A percentile compares a stretch with the other conserved stretches of the same genome.
phyloP scores from a whole-genome alignment of 1,284 basidiomycete species.

The Cryptococcus sp. region DNA sequence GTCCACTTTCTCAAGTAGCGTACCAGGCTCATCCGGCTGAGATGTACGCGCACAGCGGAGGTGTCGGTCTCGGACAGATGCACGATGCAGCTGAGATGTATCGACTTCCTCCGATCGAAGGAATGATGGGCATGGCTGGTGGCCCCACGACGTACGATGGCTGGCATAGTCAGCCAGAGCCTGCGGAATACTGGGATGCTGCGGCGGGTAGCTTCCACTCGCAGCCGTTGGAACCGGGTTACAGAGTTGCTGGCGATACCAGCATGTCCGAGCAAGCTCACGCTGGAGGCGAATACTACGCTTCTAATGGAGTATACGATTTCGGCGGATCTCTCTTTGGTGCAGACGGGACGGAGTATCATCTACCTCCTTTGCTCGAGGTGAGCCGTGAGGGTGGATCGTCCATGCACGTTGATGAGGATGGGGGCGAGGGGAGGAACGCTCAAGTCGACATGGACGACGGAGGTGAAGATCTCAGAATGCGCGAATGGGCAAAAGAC shows the following conservation, averaged over 20 bases:
- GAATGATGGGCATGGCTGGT: slow-evolving; percentile 15
- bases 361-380: slow-evolving; percentile 8
- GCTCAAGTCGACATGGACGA: neutral
- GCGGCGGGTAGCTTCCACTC: neutral
- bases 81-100: slow-evolving; percentile 27
- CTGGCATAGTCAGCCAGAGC: slow-evolving; percentile 4
- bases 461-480: neutral
- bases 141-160: slow-evolving; percentile 13
- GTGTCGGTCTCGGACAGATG: neutral
- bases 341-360: slow-evolving; percentile 4
- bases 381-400: neutral
- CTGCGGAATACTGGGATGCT: slow-evolving; percentile 20
- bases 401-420: slow-evolving; percentile 5
- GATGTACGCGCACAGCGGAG: neutral
- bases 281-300: slow-evolving; percentile 10
- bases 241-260: neutral
- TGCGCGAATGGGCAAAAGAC: slow-evolving; percentile 5
- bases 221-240: neutral
- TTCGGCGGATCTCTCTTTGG: slow-evolving; percentile 21
- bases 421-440: slow-evolving; percentile 6
- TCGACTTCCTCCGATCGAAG: slow-evolving; percentile 33
- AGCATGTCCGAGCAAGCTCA: too few species aligned
- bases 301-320: slow-evolving; percentile 3
- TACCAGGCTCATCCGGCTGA: slow-evolving; percentile 2
- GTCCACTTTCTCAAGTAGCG: slow-evolving; percentile 12